These are phyloP conservation scores for Flaveria linearis DNA, from an alignment of 129 eudicot genomes.

Conservation along the genomic window DNA sequence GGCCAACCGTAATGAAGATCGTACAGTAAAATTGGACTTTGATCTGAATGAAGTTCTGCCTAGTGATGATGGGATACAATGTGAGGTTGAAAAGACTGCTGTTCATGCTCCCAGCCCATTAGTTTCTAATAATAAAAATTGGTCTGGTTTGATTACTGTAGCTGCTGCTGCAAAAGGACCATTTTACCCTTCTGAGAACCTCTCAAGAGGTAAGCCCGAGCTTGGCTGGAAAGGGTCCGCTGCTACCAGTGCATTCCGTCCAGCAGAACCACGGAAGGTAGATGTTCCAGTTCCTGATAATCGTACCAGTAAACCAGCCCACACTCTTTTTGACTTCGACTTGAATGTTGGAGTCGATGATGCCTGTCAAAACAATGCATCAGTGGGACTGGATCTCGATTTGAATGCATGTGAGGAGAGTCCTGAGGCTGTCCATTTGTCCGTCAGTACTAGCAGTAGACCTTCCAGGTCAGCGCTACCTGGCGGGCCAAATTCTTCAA, in stretches of 20 bases:
- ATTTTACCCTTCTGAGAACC: constrained; percentile 76
- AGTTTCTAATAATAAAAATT: constrained; percentile 34
- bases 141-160: constrained; percentile 69
- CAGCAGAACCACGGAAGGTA: constrained; percentile 83
- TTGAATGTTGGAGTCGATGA: constrained; percentile 68
- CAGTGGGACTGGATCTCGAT: constrained; percentile 63
- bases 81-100: constrained; percentile 43
- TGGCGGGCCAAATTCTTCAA: constrained; percentile 39
- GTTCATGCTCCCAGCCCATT: constrained; percentile 31
- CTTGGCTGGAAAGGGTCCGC: constrained; percentile 98
- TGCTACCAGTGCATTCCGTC: constrained; percentile 97
- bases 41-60: constrained; percentile 86
- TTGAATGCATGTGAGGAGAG: constrained; percentile 71
- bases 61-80: constrained; percentile 66
- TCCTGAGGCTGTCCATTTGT: constrained; percentile 51
- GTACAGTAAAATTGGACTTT: constrained; percentile 55
- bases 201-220: constrained; percentile 63
- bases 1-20: constrained; percentile 31
- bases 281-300: constrained; percentile 35
- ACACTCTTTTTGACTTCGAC: constrained; percentile 65
- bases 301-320: constrained; percentile 42
- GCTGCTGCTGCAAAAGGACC: constrained; percentile 94
- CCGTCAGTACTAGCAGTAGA: constrained; percentile 40
- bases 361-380: constrained; percentile 32
- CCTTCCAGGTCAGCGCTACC: constrained; percentile 32